Conservation (phyloP, 2,329 filamentous ascomycete species). For the Ambrosiella cleistominuta region DNA sequence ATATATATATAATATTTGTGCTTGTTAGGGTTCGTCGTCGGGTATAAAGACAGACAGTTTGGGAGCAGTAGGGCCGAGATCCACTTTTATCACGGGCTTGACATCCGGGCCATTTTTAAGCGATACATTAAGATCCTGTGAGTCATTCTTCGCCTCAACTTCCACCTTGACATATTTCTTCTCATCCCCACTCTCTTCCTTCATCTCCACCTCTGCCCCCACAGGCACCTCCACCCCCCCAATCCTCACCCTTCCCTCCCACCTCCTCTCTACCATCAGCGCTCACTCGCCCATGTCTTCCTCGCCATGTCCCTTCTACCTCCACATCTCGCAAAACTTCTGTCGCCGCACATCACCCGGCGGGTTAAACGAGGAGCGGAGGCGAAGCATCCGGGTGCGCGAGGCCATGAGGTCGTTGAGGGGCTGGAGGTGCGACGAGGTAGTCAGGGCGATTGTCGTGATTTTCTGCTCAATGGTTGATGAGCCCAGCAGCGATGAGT, state of each 20-base stretch:
- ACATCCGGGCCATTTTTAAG: not conserved
- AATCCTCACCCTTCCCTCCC: conserved; percentile 3
- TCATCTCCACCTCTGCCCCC: conserved; percentile 1
- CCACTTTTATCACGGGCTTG: not conserved
- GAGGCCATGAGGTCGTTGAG: conserved; percentile 17
- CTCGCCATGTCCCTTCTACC: conserved; percentile 38
- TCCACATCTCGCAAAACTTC: conserved; percentile 85
- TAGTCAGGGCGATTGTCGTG: conserved; percentile 13
- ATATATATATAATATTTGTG: too few species aligned
- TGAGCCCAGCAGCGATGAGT: conserved; percentile 82
- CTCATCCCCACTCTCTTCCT: conserved; percentile 12
- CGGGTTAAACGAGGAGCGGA: conserved; percentile 43
- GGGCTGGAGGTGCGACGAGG: conserved; percentile 12
- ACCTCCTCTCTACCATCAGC: conserved; percentile 31
- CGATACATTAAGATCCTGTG: too few species aligned
- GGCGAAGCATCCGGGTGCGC: conserved; percentile 17
- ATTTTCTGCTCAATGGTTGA: conserved; percentile 82
- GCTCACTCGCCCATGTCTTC: conserved; percentile 66
- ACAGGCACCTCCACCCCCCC: conserved; percentile 4
- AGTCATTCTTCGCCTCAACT: too few species aligned
- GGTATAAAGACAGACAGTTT: conserved; percentile 21
- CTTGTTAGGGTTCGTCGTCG: conserved; percentile 22
- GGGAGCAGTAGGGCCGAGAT: not conserved
- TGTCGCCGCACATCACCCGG: conserved; percentile 55
- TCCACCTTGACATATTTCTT: conserved; percentile 3